These are phyloP conservation scores for Endoconidiophora laricicola DNA, from an alignment of 2,329 filamentous ascomycete genomes.

Conservation along the genomic window DNA sequence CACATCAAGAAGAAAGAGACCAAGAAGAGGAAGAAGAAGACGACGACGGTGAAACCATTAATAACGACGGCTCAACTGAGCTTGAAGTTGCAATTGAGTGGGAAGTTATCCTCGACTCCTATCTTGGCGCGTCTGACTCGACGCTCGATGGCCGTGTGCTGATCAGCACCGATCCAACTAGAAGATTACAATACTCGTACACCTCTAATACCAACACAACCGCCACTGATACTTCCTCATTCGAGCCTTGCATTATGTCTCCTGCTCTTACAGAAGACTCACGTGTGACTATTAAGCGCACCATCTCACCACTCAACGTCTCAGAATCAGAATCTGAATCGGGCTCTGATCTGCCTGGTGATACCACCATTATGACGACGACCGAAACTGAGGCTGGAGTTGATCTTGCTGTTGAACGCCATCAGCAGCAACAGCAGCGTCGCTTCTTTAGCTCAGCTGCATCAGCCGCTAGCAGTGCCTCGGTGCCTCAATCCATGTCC, in stretches of 20 bases:
- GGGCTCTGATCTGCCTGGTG: not conserved
- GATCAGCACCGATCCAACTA: not conserved
- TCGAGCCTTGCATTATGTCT: conserved; percentile 1
- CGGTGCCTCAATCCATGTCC: conserved; percentile 1
- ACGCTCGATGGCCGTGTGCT: not conserved
- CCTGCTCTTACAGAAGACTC: conserved; percentile 8
- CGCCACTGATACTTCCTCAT: not conserved
- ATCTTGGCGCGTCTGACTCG: not conserved
- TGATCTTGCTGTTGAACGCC: not conserved
- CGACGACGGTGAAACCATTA: not conserved
- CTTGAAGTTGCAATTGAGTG: conserved; percentile 7
- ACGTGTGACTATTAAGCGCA: conserved; percentile 8
- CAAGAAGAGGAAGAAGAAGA: conserved; percentile 5
- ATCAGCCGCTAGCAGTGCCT: not conserved
- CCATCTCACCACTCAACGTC: conserved; percentile 4
- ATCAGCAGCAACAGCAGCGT: not conserved
- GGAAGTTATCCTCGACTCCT: conserved; percentile 2
- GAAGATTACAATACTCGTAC: not conserved
- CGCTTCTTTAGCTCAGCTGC: not conserved
- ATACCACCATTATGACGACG: not conserved
- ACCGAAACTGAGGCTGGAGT: not conserved
- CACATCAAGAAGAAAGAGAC: not conserved
- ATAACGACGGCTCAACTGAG: conserved; percentile 2
- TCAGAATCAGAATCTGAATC: conserved; percentile 3
- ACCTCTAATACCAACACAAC: conserved; percentile 6